These are phyloP conservation scores for Hypoxylon sp. DNA, from an alignment of 2,329 filamentous ascomycete genomes.

Conservation along the genomic window DNA sequence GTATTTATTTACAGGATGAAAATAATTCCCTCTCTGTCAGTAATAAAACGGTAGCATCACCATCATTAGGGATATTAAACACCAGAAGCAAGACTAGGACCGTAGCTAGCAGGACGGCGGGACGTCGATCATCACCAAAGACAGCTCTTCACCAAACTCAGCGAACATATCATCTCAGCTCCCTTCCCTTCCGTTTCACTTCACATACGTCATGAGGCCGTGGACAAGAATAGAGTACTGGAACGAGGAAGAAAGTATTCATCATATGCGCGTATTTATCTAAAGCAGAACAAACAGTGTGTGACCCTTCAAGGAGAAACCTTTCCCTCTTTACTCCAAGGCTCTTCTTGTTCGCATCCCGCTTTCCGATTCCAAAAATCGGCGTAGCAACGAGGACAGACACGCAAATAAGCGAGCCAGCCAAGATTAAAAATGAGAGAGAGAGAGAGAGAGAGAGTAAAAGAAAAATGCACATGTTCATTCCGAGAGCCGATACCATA, in stretches of 20 bases:
- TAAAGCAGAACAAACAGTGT: slow-evolving; percentile 31
- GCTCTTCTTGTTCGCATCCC: slow-evolving; percentile 31
- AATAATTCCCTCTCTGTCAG: neutral
- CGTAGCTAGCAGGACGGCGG: neutral
- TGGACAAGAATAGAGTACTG: neutral
- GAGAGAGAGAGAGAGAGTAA: too few relatives aligned
- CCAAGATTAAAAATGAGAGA: slow-evolving; percentile 37
- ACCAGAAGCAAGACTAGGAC: neutral
- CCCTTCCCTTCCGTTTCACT: neutral
- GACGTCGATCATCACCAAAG: slow-evolving; percentile 12
- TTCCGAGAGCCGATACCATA: slow-evolving; percentile 27
- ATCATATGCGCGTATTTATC: slow-evolving; percentile 49
- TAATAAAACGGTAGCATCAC: neutral
- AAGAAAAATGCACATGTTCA: slow-evolving; percentile 30
- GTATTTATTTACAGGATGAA: neutral
- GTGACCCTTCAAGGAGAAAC: slow-evolving; percentile 34
- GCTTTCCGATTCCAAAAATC: slow-evolving; percentile 23
- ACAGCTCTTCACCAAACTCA: neutral
- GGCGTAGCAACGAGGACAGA: slow-evolving; percentile 16
- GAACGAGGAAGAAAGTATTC: slow-evolving; percentile 41
- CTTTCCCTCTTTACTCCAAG: slow-evolving; percentile 40
- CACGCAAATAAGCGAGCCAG: slow-evolving; percentile 21
- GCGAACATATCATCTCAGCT: neutral
- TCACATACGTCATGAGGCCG: slow-evolving; percentile 21
- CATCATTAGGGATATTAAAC: neutral